Evolutionary conservation across 345 rosid genomes (phyloP), one percentile per base, ranked within the genome.

Genomic region (Salix viminalis): DNA sequence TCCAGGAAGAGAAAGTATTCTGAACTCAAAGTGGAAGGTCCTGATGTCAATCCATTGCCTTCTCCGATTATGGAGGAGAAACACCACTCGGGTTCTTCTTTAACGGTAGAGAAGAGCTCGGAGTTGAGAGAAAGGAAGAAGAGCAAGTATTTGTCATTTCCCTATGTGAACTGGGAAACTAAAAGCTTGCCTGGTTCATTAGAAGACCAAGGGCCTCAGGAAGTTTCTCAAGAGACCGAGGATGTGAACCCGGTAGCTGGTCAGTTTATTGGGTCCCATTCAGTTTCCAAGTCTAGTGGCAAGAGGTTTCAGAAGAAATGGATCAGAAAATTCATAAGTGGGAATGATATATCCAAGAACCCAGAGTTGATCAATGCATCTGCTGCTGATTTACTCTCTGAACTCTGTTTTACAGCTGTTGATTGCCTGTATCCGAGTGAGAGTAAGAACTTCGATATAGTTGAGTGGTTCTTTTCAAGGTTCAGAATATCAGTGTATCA

Each of bases 391-490:
- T 79, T 93, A 84, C 88, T 93, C 48, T 80, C 90, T 4, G 88
- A 86, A 77, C 93, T 95, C 60, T 77, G 78, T 66, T 77, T 54
- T 42, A 67, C 86, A 19, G 97, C 97, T 71, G 85, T 88, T 69
- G 89, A 86, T 80, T 85, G 85, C 68, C 74, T 58, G 64, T 77
- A 81, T 78, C 81, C 88, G n/a, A 81, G 70, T 32, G 86, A 82
- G 81, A 88, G 75, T 54, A 77, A 81, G 65, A 83, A 86, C 66
- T 83, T 86, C 41, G 85, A 84, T 70, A 65, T 79, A 21, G 58
- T 74, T n/a, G 95, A 87, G 74, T 89, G 94, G 96, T 89, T 95
- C 86, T 90, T 92, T 84, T 88, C 96, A 77, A 90, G 81, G 83
- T 91, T 90, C 79, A 89, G 99, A 86, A 91, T 88, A 71, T 91